A percentile compares a stretch with the other conserved stretches of the same genome.
These are phyloP conservation scores for Acanthamoeba rhysodes DNA, from an alignment of 208 protist species.

Conservation along the genomic window DNA sequence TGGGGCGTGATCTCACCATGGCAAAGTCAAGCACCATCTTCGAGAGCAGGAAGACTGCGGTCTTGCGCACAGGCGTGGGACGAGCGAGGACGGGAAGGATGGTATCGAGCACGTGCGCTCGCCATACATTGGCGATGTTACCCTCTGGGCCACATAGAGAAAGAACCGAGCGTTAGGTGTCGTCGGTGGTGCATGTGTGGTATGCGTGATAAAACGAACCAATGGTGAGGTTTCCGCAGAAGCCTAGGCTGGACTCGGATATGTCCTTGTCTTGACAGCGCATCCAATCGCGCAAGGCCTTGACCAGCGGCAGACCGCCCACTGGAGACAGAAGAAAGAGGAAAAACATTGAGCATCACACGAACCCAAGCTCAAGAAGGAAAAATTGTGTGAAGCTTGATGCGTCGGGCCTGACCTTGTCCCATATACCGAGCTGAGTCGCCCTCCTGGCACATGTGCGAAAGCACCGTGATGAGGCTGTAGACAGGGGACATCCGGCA, in stretches of 20 bases:
- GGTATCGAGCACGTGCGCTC: not conserved
- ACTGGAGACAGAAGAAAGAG: not conserved
- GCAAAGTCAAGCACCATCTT: not conserved
- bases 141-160: not conserved
- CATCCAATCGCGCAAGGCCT: constrained; percentile 1
- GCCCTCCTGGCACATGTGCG: not conserved
- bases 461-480: constrained; percentile 3
- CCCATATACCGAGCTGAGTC: not conserved
- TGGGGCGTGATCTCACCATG: not conserved
- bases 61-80: not conserved
- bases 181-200: not conserved
- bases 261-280: not conserved
- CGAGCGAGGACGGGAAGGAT: not conserved
- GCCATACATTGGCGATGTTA: not conserved
- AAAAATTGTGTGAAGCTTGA: too few species aligned
- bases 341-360: not conserved
- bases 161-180: too few species aligned
- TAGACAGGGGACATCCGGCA: not conserved
- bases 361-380: too few species aligned
- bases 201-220: not conserved
- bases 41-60: not conserved
- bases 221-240: not conserved
- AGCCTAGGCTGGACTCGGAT: not conserved
- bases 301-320: not conserved
- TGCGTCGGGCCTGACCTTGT: not conserved